Evolutionary conservation across 805 yeast species (phyloP).

Genomic region (Jamesozyma jinghongensis): DNA sequence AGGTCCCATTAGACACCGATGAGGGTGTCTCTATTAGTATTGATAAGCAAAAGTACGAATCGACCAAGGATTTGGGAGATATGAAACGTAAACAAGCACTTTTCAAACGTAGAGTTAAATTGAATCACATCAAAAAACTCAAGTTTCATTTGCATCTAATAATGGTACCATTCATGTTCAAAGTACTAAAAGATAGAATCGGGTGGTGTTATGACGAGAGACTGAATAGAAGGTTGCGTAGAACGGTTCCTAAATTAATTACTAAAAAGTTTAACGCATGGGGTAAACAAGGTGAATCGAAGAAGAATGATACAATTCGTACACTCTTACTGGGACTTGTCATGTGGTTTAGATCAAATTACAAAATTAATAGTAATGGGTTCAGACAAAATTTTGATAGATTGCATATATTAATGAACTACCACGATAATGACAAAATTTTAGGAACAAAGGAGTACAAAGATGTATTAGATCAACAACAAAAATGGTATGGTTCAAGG

Average conservation of each 20-base stretch:
- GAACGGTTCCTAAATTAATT: conserved; percentile 21
- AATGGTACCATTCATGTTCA: conserved; percentile 16
- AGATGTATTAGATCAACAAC: conserved; percentile 7
- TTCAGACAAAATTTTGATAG: conserved; percentile 19
- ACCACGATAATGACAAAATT: background rate
- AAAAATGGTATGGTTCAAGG: conserved; percentile 16
- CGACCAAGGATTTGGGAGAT: background rate
- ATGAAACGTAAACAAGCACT: conserved; percentile 1
- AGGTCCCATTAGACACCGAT: conserved; percentile 12
- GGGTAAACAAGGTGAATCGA: background rate
- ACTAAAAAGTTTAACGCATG: conserved; percentile 12
- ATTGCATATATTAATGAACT: conserved; percentile 6
- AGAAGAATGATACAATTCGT: conserved; percentile 4
- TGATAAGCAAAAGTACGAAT: background rate
- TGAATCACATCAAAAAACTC: conserved; percentile 7
- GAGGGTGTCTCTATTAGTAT: background rate
- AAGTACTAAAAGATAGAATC: conserved; percentile 8
- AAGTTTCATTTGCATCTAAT: conserved; percentile 14
- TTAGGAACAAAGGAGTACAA: background rate
- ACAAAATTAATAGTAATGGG: conserved; percentile 21
- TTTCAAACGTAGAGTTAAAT: background rate
- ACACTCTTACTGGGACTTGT: conserved; percentile 19
- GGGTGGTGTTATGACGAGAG: conserved; percentile 12
- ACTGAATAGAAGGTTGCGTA: conserved; percentile 14
- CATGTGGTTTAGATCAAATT: conserved; percentile 21